A percentile compares a stretch with the other conserved stretches of the same genome.
Conservation (phyloP, 2,329 filamentous ascomycete genomes). For the Cryphonectria parasitica region DNA sequence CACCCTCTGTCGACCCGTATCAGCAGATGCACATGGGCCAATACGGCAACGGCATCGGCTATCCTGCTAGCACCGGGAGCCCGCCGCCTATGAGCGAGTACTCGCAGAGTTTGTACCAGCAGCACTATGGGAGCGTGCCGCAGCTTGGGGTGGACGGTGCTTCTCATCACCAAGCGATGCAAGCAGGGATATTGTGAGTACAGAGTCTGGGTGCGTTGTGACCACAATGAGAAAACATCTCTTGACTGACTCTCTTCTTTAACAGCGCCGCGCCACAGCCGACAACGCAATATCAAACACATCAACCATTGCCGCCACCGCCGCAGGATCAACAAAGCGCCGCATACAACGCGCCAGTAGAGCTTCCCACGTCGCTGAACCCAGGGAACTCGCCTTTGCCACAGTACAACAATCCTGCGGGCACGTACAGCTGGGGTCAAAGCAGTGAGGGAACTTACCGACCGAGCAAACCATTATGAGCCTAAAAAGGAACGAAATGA, state of each 20-base stretch:
- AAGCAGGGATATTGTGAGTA: constrained; percentile 38
- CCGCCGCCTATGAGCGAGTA: constrained; percentile 31
- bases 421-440: constrained; percentile 39
- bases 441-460: constrained; percentile 26
- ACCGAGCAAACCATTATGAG: constrained; percentile 25
- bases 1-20: constrained; percentile 34
- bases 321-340: background rate
- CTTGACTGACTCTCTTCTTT: constrained; percentile 22
- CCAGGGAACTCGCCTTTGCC: constrained; percentile 42
- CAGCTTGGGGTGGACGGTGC: constrained; percentile 14
- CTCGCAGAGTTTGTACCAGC: constrained; percentile 27
- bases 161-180: background rate
- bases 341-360: constrained; percentile 35
- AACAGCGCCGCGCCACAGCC: constrained; percentile 27
- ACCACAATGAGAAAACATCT: background rate
- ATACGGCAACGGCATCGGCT: constrained; percentile 7
- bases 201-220: background rate
- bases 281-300: constrained; percentile 18
- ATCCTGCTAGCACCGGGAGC: constrained; percentile 23
- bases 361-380: constrained; percentile 41
- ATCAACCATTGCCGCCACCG: constrained; percentile 22
- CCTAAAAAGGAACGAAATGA: background rate
- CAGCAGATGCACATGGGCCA: constrained; percentile 31
- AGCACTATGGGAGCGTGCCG: constrained; percentile 6
- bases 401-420: constrained; percentile 34